Evolutionary conservation across 352 stramenopile genomes (phyloP), one percentile per base, ranked within the genome.

Genomic region (Phytophthora melonis): DNA sequence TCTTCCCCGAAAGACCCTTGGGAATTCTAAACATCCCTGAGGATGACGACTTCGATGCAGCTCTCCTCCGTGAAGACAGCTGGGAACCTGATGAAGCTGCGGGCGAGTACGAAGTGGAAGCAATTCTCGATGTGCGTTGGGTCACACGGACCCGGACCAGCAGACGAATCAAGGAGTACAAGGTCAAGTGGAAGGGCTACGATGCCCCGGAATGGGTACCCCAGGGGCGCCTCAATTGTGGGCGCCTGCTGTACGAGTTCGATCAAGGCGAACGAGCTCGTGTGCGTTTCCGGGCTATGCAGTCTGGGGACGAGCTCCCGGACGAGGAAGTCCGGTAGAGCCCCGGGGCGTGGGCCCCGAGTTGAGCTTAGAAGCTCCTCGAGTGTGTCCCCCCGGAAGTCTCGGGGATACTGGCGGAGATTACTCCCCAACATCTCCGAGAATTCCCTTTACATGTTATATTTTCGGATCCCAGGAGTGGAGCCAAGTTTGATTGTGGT

Each of bases 101-200:
- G 14, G 58, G 19, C 3, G 45, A 65, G 11, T 68, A 39, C n/a
- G 62, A 68, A 57, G 34, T 69, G 5, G 52, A 62, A 14, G 21
- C 50, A 0, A 61, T 69, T 10, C 13, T 59, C 1, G 62, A 69
- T 9, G 52, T 69, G 6, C 36, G 62, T 0, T 69, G 39, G 62
- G 39, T 56, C 13, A 47, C 23, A 1, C 3, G 52, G 4, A 69
- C 62, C 10, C 21, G 53, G 1, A 34, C 34, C 5, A 53, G 45
- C 30, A n/a, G 62, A 3, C 32, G 1, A 1, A 32, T 61, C 32
- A 49, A 50, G 21, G 34, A 68, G 8, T 68, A 56, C 23, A 21
- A 30, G 23, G 39, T 68, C 8, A 53, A 47, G 23, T 68, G 52
- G 34, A 61, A 61, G 16, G 62, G 52, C 2, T 60, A 68, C 5